Conservation (phyloP, 2,329 filamentous ascomycete genomes). For the Teratosphaeria pseudoeucalypti region DNA sequence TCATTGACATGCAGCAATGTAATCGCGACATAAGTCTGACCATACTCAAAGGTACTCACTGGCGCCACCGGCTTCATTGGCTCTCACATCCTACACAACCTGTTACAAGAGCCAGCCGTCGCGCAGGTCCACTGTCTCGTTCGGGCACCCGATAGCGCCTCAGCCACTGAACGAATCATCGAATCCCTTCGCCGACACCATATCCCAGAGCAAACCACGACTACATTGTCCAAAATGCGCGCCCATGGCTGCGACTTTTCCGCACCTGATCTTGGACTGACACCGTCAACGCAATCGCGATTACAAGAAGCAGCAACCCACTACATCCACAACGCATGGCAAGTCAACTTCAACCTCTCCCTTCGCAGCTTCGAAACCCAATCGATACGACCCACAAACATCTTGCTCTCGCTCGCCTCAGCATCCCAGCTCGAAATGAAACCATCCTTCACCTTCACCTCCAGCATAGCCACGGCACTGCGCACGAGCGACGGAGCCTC, state of each 20-base stretch:
- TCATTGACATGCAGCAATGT: background rate
- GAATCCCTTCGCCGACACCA: background rate
- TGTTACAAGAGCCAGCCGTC: background rate
- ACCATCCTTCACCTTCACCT: background rate
- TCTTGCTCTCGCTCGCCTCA: background rate
- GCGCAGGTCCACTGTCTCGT: background rate
- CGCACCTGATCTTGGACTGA: background rate
- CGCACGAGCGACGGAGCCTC: background rate
- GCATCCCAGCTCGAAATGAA: background rate
- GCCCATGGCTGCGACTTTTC: background rate
- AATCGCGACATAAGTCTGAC: background rate
- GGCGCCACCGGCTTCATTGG: background rate
- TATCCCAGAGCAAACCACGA: background rate
- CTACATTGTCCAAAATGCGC: background rate
- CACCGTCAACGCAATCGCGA: background rate
- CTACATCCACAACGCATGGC: conserved; percentile 1
- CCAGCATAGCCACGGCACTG: background rate
- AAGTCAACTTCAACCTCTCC: background rate
- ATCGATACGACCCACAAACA: background rate
- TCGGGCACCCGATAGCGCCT: background rate
- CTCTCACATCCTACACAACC: background rate
- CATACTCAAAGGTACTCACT: background rate
- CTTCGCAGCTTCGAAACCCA: background rate
- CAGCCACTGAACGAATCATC: background rate
- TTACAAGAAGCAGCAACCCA: background rate